Percentiles rank a stretch among this genome's conserved stretches.
phyloP scores from a whole-genome alignment of 768 basidiomycete genomes.

The Sporobolomyces phaffii region DNA sequence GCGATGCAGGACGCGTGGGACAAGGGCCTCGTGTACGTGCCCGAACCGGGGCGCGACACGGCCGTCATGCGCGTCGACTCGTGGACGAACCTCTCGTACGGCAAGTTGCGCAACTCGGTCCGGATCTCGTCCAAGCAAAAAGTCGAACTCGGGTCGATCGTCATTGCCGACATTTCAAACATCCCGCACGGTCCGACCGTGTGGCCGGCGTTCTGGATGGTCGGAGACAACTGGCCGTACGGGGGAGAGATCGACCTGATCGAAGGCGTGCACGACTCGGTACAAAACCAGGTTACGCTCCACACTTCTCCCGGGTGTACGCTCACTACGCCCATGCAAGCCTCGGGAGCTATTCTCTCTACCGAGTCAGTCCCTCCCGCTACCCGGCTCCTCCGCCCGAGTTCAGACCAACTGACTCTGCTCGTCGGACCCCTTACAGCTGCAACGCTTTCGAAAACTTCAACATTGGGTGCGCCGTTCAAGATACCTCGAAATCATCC shows the following conservation, averaged over 20 bases:
- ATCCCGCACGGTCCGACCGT: constrained; percentile 47
- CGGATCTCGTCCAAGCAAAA: constrained; percentile 38
- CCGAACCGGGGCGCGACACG: constrained; percentile 42
- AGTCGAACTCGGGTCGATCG: constrained; percentile 26
- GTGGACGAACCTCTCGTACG: constrained; percentile 32
- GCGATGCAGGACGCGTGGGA: constrained; percentile 51
- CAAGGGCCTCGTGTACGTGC: constrained; percentile 60
- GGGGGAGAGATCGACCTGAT: constrained; percentile 32
- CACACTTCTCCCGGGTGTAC: constrained; percentile 56
- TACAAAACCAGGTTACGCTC: constrained; percentile 64
- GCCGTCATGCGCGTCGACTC: constrained; percentile 17
- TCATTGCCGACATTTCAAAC: constrained; percentile 41
- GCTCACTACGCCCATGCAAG: constrained; percentile 38
- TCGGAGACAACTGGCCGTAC: constrained; percentile 34
- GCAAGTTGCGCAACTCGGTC: constrained; percentile 40
- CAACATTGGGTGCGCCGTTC: constrained; percentile 17
- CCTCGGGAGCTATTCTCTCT: neutral
- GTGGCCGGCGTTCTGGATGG: constrained; percentile 18
- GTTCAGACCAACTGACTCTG: too few relatives aligned
- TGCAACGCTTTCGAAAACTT: constrained; percentile 10
- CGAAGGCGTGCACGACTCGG: constrained; percentile 44
- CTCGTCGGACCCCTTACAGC: neutral
- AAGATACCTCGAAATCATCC: constrained; percentile 35
- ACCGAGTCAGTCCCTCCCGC: constrained; percentile 1
- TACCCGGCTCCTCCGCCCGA: too few relatives aligned